Base-by-base conservation (phyloP, 371 early-diverging fungal genomes). In the Mucor piriformis region DNA sequence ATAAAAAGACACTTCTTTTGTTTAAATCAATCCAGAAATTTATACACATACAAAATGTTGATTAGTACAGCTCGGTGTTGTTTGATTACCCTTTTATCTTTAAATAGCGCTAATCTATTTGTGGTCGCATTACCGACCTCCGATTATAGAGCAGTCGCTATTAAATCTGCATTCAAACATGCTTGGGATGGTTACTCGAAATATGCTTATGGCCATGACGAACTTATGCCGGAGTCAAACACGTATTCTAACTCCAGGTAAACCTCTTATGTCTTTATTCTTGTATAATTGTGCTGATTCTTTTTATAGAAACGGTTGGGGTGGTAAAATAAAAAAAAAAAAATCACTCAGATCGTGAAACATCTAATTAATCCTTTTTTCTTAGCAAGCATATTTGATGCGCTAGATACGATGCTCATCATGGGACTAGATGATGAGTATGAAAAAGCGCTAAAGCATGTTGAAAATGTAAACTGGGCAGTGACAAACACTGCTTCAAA, bases 371-470 rank as follows among this genome's bases (percentile, higher is more conserved):
- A 29, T 24, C 61, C 70, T 55, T 67, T 83, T 24, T 6, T n/a
- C 77, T 25, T 43, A 79, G 85, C 85, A 42, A 88, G 92, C 2
- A 83, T 93, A 54, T 81, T 95, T 33, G 96, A 96, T 67, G 77
- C 91, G 7, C 73, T 96, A 25, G 96, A 95, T 64, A 95, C 96
- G 3, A 79, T 92, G 53, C 59, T 84, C 32, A 75, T 98, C 32
- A 90, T 95, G 92, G 89, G 85, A 0, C 63, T 94, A 25, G 76
- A 79, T n/a, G 77, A 82, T 0, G 93, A 92, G 57, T 96, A 87
- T 66, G 38, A 76, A 12, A 69, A 76, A 37, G 91, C 92, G 23
- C 67, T 86, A 24, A 67, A 74, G 3, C 87, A 83, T 72, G 82
- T 95, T 20, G 42, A 46, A 13, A 37, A 73, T 0, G 73, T 87